Conservation (phyloP, 2,329 filamentous ascomycete genomes). For the Leptographium radiaticola region DNA sequence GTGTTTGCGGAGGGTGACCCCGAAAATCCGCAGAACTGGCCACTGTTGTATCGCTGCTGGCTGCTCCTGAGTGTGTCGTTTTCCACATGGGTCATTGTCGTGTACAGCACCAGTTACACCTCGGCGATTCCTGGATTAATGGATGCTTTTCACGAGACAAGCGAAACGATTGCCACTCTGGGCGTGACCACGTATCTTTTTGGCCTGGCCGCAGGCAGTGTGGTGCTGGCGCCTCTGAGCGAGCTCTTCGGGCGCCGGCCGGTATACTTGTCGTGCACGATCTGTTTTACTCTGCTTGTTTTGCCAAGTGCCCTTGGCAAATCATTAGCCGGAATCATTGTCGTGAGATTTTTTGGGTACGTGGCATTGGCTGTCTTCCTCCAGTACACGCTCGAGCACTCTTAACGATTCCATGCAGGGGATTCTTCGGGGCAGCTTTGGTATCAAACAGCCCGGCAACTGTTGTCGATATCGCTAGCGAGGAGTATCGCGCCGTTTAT, state of each 20-base stretch:
- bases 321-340: constrained; percentile 49
- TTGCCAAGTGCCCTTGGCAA: constrained; percentile 57
- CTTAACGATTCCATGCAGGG: constrained; percentile 11
- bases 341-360: constrained; percentile 55
- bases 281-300: constrained; percentile 50
- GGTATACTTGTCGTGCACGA: constrained; percentile 52
- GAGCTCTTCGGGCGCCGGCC: constrained; percentile 52
- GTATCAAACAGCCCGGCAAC: constrained; percentile 74
- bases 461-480: constrained; percentile 69
- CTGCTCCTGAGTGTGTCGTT: constrained; percentile 27
- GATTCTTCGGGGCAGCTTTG: constrained; percentile 48
- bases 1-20: constrained; percentile 50
- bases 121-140: constrained; percentile 54
- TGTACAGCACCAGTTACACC: constrained; percentile 67
- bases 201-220: constrained; percentile 54
- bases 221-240: constrained; percentile 60
- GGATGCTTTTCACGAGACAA: constrained; percentile 42
- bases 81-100: constrained; percentile 34
- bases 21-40: constrained; percentile 55
- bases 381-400: constrained; percentile 2
- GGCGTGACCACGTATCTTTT: constrained; percentile 64
- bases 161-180: constrained; percentile 46
- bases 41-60: constrained; percentile 30
- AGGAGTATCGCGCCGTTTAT: constrained; percentile 67
- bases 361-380: not conserved